Percentiles rank a stretch among this genome's conserved stretches.
These are phyloP conservation scores for Leccinum solheimii DNA, from an alignment of 1,284 basidiomycete species.

Conservation along the genomic window DNA sequence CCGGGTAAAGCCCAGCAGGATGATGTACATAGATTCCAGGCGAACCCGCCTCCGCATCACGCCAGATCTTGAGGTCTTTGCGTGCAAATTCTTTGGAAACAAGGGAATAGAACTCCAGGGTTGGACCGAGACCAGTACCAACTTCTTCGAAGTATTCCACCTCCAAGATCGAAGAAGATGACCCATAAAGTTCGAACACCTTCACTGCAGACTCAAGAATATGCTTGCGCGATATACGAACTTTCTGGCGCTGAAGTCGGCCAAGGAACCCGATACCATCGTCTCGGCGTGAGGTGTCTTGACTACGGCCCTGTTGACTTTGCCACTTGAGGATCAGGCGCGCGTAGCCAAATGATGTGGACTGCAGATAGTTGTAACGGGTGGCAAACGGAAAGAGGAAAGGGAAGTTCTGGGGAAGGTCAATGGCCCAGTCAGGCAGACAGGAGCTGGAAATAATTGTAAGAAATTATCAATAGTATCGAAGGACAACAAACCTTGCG, in stretches of 20 bases:
- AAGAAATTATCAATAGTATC: not conserved
- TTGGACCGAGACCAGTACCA: slow-evolving; percentile 96
- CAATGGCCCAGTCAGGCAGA: slow-evolving; percentile 94
- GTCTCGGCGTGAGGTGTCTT: slow-evolving; percentile 77
- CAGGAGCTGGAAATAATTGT: slow-evolving; percentile 64
- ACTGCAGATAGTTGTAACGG: slow-evolving; percentile 95
- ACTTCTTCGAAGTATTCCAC: slow-evolving; percentile 99
- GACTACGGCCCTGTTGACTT: slow-evolving; percentile 73
- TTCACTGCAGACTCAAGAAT: slow-evolving; percentile 97
- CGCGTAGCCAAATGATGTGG: slow-evolving; percentile 96
- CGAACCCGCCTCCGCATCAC: slow-evolving; percentile 73
- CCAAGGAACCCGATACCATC: slow-evolving; percentile 92
- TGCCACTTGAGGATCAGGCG: slow-evolving; percentile 91
- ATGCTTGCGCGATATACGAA: slow-evolving; percentile 92
- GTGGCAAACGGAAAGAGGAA: slow-evolving; percentile 99
- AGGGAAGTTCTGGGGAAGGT: slow-evolving; percentile 92
- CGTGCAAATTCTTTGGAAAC: slow-evolving; percentile 93
- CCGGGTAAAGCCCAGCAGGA: slow-evolving; percentile 86
- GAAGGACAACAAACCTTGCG: slow-evolving; percentile 63
- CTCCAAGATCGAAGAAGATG: slow-evolving; percentile 89
- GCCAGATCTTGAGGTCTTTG: slow-evolving; percentile 87
- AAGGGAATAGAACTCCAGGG: slow-evolving; percentile 96
- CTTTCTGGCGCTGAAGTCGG: slow-evolving; percentile 92
- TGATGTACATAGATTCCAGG: slow-evolving; percentile 55
- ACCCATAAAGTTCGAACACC: slow-evolving; percentile 96